phyloP scores from a whole-genome alignment of 78 protist genomes.

The Monosiga brevicollis region DNA sequence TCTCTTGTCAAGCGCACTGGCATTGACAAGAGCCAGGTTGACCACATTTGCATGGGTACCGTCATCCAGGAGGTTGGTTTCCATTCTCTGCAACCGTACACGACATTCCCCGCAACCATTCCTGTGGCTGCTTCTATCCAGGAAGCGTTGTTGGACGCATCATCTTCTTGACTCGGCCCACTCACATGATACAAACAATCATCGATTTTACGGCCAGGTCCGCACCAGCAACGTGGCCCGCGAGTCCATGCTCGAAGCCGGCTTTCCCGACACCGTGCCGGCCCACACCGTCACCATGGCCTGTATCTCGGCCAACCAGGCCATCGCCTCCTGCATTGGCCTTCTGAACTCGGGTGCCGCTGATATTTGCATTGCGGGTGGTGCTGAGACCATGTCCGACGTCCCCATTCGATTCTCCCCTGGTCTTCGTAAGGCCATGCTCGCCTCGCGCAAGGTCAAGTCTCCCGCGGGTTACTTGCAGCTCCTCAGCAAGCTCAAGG shows the following conservation, averaged over 20 bases:
- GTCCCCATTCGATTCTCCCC: constrained; percentile 36
- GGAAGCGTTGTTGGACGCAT: no score
- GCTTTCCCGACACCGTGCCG: constrained; percentile 28
- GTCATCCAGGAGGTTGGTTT: neutral
- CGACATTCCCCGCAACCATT: no score
- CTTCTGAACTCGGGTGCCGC: constrained; percentile 5
- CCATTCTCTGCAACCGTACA: no score
- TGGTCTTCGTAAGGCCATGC: constrained; percentile 17
- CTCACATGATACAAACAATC: no score
- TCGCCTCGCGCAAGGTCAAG: constrained; percentile 11
- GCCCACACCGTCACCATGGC: constrained; percentile 59
- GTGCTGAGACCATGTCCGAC: constrained; percentile 48
- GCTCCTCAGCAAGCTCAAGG: constrained; percentile 10
- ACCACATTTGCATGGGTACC: neutral
- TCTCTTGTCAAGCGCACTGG: neutral
- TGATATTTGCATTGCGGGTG: constrained; percentile 21
- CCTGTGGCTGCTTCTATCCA: no score
- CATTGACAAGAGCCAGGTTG: neutral
- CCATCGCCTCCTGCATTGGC: no score
- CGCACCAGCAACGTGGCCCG: neutral
- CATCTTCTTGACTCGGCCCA: no score
- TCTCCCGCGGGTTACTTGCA: neutral
- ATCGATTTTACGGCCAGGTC: no score
- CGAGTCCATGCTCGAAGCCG: constrained; percentile 40
- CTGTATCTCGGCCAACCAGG: constrained; percentile 39